These are phyloP conservation scores for Agaricus bisporus DNA, from an alignment of 768 basidiomycete genomes.

Conservation along the genomic window DNA sequence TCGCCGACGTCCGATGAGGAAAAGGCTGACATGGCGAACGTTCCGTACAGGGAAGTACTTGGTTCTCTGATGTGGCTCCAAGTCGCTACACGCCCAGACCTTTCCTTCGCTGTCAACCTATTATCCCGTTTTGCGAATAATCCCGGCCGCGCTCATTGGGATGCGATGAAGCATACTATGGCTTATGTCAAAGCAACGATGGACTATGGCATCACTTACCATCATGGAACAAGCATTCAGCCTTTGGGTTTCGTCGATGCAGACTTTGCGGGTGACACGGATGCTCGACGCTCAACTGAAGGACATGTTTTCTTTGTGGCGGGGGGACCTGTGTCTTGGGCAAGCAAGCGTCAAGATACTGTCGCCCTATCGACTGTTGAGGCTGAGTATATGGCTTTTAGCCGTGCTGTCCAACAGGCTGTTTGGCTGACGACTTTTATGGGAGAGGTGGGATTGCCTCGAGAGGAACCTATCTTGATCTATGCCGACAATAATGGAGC, in stretches of 20 bases:
- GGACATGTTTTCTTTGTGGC: constrained; percentile 22
- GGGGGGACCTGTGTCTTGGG: constrained; percentile 24
- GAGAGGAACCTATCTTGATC: constrained; percentile 8
- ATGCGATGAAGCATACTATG: not conserved
- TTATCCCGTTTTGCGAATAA: constrained; percentile 7
- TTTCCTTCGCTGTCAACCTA: constrained; percentile 34
- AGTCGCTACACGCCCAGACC: constrained; percentile 17
- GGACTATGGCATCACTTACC: not conserved
- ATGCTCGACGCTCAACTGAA: constrained; percentile 18
- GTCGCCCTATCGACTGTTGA: constrained; percentile 16
- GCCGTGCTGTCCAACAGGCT: not conserved
- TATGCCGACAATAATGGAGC: constrained; percentile 21
- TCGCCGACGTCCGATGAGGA: not conserved
- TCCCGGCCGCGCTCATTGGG: constrained; percentile 11
- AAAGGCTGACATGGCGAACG: not conserved
- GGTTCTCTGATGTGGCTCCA: constrained; percentile 20
- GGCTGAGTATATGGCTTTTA: constrained; percentile 14
- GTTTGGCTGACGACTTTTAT: constrained; percentile 5
- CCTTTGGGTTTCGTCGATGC: constrained; percentile 11
- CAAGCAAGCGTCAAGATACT: constrained; percentile 18
- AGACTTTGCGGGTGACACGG: constrained; percentile 14
- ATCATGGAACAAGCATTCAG: not conserved
- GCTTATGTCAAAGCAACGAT: not conserved
- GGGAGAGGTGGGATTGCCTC: not conserved
- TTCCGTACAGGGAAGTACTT: constrained; percentile 13